Conservation (phyloP, 345 rosid species). For the Adansonia digitata region DNA sequence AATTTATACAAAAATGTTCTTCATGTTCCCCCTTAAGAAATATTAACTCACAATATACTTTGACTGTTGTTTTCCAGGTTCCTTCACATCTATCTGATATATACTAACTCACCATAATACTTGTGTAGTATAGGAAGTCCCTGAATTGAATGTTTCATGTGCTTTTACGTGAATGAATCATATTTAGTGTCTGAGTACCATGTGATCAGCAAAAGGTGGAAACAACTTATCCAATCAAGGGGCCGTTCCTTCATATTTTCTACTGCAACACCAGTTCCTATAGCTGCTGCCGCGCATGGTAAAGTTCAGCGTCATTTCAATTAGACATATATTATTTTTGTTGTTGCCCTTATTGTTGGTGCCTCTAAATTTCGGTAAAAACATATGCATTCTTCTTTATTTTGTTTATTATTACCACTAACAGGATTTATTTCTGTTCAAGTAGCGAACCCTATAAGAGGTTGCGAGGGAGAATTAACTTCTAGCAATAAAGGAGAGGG, state of each 20-base stretch:
- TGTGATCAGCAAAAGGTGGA: conserved; percentile 74
- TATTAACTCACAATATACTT: neutral
- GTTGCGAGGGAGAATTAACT: neutral
- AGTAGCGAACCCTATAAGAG: neutral
- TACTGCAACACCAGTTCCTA: conserved; percentile 70
- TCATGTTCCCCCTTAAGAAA: neutral
- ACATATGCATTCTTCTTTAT: neutral
- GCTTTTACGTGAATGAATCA: neutral
- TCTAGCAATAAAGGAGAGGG: neutral
- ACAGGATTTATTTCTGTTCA: neutral
- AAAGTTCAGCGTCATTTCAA: conserved; percentile 17
- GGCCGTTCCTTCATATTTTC: conserved; percentile 95
- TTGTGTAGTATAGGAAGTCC: neutral
- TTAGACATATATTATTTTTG: neutral
- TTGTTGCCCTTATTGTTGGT: neutral
- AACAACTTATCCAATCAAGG: conserved; percentile 80
- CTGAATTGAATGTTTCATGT: neutral
- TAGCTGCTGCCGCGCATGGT: conserved; percentile 87
- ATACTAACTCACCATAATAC: neutral
- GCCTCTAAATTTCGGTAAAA: neutral
- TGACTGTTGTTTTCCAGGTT: neutral
- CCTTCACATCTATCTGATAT: neutral
- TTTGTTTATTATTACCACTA: neutral
- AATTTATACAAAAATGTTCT: neutral
- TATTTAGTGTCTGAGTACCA: conserved; percentile 2